Percentiles rank a stretch among this genome's conserved stretches.
Conservation (phyloP, 805 yeast species). For the Candida tallmaniae region DNA sequence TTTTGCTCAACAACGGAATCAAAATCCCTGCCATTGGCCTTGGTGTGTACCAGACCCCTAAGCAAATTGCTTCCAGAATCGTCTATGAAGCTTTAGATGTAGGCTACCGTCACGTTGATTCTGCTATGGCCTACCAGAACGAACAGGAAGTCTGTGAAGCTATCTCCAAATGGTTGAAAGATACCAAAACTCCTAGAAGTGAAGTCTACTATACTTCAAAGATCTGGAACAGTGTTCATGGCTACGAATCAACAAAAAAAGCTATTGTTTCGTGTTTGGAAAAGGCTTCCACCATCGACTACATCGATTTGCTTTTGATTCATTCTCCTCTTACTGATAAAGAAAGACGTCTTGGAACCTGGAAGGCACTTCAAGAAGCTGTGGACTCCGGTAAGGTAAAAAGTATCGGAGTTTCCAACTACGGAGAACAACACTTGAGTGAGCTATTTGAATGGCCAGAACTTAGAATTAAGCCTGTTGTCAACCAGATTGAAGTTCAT, state of each 20-base stretch:
- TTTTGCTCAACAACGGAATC: constrained; percentile 7
- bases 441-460: constrained; percentile 16
- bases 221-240: constrained; percentile 24
- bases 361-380: constrained; percentile 75
- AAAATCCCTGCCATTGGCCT: constrained; percentile 9
- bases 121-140: constrained; percentile 66
- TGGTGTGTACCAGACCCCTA: constrained; percentile 10
- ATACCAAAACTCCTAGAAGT: constrained; percentile 9
- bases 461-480: constrained; percentile 25
- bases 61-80: not conserved
- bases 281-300: constrained; percentile 29
- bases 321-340: constrained; percentile 50
- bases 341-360: constrained; percentile 44
- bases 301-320: constrained; percentile 37
- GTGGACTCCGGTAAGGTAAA: constrained; percentile 54
- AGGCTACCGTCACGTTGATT: constrained; percentile 74
- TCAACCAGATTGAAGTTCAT: constrained; percentile 32
- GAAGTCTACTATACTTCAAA: constrained; percentile 38
- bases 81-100: constrained; percentile 44
- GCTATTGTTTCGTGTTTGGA: constrained; percentile 24
- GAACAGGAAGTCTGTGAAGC: constrained; percentile 57
- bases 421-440: constrained; percentile 22
- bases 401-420: constrained; percentile 35
- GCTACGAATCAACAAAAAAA: constrained; percentile 32
- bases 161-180: constrained; percentile 42